Percentiles rank a stretch among this genome's conserved stretches.
Conservation (phyloP, 768 basidiomycete species). For the Leccinum variicolor region DNA sequence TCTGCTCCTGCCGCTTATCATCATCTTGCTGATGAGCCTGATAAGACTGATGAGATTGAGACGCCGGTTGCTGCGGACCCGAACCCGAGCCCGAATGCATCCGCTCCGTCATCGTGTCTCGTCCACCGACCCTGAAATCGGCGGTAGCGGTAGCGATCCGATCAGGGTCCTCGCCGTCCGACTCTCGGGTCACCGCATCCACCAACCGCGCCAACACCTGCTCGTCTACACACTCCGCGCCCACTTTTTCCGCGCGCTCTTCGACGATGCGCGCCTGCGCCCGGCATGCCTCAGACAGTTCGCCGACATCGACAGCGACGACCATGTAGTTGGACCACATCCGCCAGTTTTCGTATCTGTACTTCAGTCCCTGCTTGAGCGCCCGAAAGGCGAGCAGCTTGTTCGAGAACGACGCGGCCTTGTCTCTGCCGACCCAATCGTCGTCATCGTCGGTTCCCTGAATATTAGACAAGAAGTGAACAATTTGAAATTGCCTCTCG, state of each 20-base stretch:
- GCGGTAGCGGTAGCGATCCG: neutral
- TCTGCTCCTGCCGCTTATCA: neutral
- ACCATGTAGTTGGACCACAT: conserved; percentile 99
- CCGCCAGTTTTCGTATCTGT: conserved; percentile 88
- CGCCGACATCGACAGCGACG: conserved; percentile 89
- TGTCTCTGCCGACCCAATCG: neutral
- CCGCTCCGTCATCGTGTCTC: conserved; percentile 6
- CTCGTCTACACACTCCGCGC: conserved; percentile 67
- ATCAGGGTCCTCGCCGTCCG: conserved; percentile 32
- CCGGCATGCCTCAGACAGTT: conserved; percentile 82
- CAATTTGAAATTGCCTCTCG: neutral
- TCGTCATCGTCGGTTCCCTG: conserved; percentile 16
- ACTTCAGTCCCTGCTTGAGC: conserved; percentile 83
- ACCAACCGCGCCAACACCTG: conserved; percentile 90
- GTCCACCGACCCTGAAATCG: conserved; percentile 9
- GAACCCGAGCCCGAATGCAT: neutral
- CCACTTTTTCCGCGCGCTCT: conserved; percentile 36
- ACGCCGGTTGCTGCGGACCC: neutral
- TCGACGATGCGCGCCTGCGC: conserved; percentile 83
- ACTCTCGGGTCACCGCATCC: conserved; percentile 70
- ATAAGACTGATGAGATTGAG: neutral
- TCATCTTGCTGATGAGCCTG: neutral
- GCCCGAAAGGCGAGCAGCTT: conserved; percentile 91
- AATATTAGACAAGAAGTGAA: neutral
- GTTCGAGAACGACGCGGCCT: conserved; percentile 59